Evolutionary conservation across 2,329 filamentous ascomycete genomes (phyloP), one percentile per base, ranked within the genome.

Genomic region (Colletotrichum sidae): DNA sequence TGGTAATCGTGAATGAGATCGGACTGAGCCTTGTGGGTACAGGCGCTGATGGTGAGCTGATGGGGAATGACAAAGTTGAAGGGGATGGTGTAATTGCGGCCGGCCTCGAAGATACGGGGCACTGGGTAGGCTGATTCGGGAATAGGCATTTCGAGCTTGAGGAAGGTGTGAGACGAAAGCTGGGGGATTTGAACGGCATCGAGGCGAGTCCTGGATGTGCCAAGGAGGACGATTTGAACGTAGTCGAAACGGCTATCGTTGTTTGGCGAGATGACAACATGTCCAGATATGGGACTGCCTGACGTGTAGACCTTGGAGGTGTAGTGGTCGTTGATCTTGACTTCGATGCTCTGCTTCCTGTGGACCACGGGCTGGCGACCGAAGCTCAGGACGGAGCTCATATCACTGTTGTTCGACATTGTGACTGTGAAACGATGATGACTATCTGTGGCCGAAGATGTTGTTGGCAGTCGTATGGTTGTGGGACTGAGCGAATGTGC

Each of bases 51-150:
- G 15, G 86, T 88, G 65, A 88, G 82, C 58, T 87, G 81, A 68
- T 79, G 78, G n/a, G 86, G 86, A 13, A 88, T 81, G 63, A 88
- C 82, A 68, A 88, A 88, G 76, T 86, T 76, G 77, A 88, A 86
- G n/a, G 86, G 86, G 33, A 88, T 74, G 12, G 71, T 79, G 74
- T 86, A 85, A 34, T 78, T 79, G 68, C 73, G 73, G 2, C 80
- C 83, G n/a, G 80, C 77, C 72, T 83, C 76, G 65, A 87, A 83
- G 37, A 86, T 70, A 39, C 80, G 76, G 17, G 81, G 76, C 8
- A 75, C 74, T 2, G 86, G 86, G 57, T 87, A 82, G 7, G 76
- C 72, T 1, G 79, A 77, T n/a, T 79, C 77, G 10, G 77, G 71
- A 17, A 88, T 76, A 9, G 86, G 86, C 81, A 88, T 87, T 58